Percentiles rank a stretch among this genome's conserved stretches.
Evolutionary conservation across 192 early-diverging fungal genomes (phyloP).

Genomic region (Endogone sp.): DNA sequence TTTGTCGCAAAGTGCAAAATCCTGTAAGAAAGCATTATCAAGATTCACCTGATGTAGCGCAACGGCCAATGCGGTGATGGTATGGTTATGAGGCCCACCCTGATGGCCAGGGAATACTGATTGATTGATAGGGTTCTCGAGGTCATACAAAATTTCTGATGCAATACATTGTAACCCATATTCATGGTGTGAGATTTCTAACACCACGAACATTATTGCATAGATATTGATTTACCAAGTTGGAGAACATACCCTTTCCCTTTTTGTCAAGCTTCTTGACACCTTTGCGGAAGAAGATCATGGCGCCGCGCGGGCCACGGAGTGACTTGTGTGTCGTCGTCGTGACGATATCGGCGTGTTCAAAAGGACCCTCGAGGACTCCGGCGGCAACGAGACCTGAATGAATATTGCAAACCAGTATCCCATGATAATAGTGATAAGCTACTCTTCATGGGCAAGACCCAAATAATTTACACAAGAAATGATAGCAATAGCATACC

Average conservation of each 20-base stretch:
- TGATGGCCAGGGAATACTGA: conserved; percentile 99
- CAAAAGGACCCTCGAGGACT: conserved; percentile 85
- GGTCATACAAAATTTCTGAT: conserved; percentile 75
- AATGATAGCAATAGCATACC: conserved; percentile 39
- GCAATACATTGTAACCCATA: not conserved
- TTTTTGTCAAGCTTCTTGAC: conserved; percentile 86
- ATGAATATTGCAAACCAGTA: too few species aligned
- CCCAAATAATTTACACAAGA: too few species aligned
- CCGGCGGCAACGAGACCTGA: conserved; percentile 82
- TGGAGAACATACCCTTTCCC: conserved; percentile 59
- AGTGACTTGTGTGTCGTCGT: conserved; percentile 99
- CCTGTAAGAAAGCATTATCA: too few species aligned
- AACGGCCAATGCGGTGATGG: conserved; percentile 92
- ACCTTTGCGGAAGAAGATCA: conserved; percentile 99
- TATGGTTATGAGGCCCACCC: conserved; percentile 99
- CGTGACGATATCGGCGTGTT: conserved; percentile 94
- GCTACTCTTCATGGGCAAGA: too few species aligned
- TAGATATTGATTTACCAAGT: conserved; percentile 1
- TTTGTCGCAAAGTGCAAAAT: too few species aligned
- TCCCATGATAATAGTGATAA: too few species aligned
- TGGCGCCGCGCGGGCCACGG: conserved; percentile 94
- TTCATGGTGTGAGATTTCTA: not conserved
- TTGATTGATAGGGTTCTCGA: conserved; percentile 93
- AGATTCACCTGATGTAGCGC: conserved; percentile 65
- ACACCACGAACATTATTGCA: not conserved